These are phyloP conservation scores for Calonectria naviculata DNA, from an alignment of 2,329 filamentous ascomycete species.

Conservation along the genomic window DNA sequence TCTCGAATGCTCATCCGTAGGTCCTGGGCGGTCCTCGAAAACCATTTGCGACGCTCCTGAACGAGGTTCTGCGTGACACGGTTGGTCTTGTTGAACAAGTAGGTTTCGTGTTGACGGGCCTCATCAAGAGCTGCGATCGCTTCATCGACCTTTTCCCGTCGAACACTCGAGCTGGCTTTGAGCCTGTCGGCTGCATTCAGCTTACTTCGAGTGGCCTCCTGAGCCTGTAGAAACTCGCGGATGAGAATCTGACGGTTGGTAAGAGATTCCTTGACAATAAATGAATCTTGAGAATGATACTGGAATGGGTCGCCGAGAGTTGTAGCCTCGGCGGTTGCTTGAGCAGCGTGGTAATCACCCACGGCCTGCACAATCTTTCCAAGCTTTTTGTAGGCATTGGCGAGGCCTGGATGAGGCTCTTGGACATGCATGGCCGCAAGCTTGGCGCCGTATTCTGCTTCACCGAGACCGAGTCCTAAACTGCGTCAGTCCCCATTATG, in stretches of 20 bases:
- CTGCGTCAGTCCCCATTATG: conserved; percentile 31
- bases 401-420: conserved; percentile 88
- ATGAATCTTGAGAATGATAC: conserved; percentile 94
- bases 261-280: conserved; percentile 97
- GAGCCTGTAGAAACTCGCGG: conserved; percentile 91
- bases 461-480: conserved; percentile 88
- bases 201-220: conserved; percentile 85
- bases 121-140: conserved; percentile 93
- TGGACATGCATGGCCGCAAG: conserved; percentile 87
- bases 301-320: conserved; percentile 93
- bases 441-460: conserved; percentile 94
- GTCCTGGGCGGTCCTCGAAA: conserved; percentile 85
- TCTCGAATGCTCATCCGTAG: conserved; percentile 87
- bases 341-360: conserved; percentile 94
- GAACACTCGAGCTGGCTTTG: conserved; percentile 86
- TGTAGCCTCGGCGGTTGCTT: conserved; percentile 95
- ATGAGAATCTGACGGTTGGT: conserved; percentile 98
- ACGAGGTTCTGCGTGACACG: conserved; percentile 91
- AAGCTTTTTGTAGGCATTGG: conserved; percentile 92
- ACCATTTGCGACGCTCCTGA: conserved; percentile 91
- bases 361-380: conserved; percentile 93
- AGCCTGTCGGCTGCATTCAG: conserved; percentile 88
- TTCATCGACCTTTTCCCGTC: conserved; percentile 96
- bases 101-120: conserved; percentile 82
- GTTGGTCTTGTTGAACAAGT: conserved; percentile 86